A percentile compares a stretch with the other conserved stretches of the same genome.
Evolutionary conservation across 441 rosid species (phyloP).

Genomic region (Pelargonium myrrhifolium): DNA sequence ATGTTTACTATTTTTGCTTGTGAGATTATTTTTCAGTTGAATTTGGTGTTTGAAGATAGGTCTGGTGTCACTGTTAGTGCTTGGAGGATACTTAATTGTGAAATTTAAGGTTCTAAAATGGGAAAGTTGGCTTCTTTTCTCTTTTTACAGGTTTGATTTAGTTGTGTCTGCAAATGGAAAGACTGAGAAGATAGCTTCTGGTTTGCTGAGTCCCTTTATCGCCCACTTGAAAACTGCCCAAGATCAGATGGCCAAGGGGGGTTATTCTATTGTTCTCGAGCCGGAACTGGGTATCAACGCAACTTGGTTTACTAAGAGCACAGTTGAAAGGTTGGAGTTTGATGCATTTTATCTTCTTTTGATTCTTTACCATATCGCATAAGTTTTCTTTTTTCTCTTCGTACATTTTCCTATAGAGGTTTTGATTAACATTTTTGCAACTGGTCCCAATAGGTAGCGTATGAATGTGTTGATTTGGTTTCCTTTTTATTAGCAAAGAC

Average conservation of each 20-base stretch:
- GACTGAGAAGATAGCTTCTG: slow-evolving; percentile 81
- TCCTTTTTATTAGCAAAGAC: not conserved
- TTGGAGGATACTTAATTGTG: slow-evolving; percentile 3
- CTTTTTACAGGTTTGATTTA: slow-evolving; percentile 69
- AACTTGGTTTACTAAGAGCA: slow-evolving; percentile 50
- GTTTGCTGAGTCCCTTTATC: slow-evolving; percentile 81
- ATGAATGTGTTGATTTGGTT: not conserved
- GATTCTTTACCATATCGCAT: not conserved
- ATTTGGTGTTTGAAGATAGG: slow-evolving; percentile 2
- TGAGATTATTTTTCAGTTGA: not conserved
- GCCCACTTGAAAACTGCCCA: slow-evolving; percentile 82
- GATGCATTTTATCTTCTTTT: slow-evolving; percentile 8
- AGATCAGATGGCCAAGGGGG: slow-evolving; percentile 81
- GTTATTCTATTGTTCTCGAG: slow-evolving; percentile 81
- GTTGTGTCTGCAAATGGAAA: slow-evolving; percentile 73
- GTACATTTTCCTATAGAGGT: not conserved
- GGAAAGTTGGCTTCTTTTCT: slow-evolving; percentile 11
- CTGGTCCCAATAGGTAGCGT: not conserved
- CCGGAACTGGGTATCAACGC: slow-evolving; percentile 45
- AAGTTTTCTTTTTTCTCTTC: not conserved
- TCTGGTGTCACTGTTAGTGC: not conserved
- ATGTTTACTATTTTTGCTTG: not conserved
- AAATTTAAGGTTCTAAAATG: slow-evolving; percentile 10
- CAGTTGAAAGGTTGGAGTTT: slow-evolving; percentile 58
- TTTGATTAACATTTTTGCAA: not conserved